These are phyloP conservation scores for Epichloe glyceriae DNA, from an alignment of 2,329 filamentous ascomycete species.

Conservation along the genomic window DNA sequence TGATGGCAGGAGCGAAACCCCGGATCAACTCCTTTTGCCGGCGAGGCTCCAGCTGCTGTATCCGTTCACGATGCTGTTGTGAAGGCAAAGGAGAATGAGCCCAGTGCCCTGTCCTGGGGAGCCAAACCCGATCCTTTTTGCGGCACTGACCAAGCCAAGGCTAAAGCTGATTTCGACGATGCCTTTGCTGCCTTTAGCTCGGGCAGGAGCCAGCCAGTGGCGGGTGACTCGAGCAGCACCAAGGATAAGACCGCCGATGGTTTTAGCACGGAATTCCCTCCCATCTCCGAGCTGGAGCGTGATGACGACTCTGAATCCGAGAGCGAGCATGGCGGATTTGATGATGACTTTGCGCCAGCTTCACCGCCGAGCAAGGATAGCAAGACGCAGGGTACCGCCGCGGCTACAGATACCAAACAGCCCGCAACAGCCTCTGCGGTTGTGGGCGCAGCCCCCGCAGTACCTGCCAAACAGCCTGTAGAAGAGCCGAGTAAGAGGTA, in stretches of 20 bases:
- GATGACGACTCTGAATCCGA: constrained; percentile 77
- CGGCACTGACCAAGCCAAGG: constrained; percentile 40
- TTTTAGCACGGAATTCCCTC: constrained; percentile 76
- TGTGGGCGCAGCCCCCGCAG: constrained; percentile 7
- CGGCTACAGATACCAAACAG: constrained; percentile 1
- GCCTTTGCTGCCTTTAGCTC: constrained; percentile 66
- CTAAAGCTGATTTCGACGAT: constrained; percentile 73
- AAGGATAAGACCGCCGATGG: constrained; percentile 31
- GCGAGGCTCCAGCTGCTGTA: constrained; percentile 12
- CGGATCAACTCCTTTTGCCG: constrained; percentile 16
- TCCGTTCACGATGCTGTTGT: constrained; percentile 7
- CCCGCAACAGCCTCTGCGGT: not conserved
- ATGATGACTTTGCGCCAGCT: constrained; percentile 76
- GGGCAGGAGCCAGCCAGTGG: constrained; percentile 34
- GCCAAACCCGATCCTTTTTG: constrained; percentile 35
- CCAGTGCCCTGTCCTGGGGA: constrained; percentile 5
- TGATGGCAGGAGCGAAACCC: constrained; percentile 12
- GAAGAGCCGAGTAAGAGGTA: constrained; percentile 16
- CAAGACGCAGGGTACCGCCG: constrained; percentile 7
- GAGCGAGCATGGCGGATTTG: constrained; percentile 72
- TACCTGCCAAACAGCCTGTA: constrained; percentile 14
- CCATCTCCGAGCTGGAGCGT: constrained; percentile 73
- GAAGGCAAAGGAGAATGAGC: constrained; percentile 9
- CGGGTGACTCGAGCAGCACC: constrained; percentile 22
- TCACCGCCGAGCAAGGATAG: constrained; percentile 28